Evolutionary conservation across 371 early-diverging fungal genomes (phyloP), one percentile per base, ranked within the genome.

Genomic region (Mucor racemosus): DNA sequence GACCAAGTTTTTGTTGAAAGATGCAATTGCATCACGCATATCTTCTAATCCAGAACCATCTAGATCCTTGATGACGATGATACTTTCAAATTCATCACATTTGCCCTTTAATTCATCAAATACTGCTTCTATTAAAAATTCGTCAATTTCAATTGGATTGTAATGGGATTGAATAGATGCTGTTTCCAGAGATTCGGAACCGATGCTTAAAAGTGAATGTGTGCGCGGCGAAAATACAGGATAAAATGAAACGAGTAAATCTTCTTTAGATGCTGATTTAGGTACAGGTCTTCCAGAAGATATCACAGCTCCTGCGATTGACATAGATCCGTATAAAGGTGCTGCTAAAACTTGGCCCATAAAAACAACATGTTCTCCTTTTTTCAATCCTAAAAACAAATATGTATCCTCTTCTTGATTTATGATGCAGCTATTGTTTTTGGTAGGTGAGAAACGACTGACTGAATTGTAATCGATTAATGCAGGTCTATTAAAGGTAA

Each of bases 141-240:
- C 58, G 34, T 67, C 68, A 0, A 72, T 42, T 13, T 56, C 54
- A 0, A 36, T 14, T 0, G 65, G 19, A 17, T 62, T 17, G 4
- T 40, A 0, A 14, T 57, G 59, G 0, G 42, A 9, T 58, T 11
- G 11, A 13, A 67, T 42, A 7, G 64, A 54, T 5, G 68, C 38
- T 40, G 14, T 26, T 13, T 66, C 68, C 34, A 68, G 41, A 15
- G 40, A 15, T 13, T n/a, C 39, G 10, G 89, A 77, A 66, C 78
- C 68, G 40, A 89, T 73, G 13, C 77, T 77, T 31, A 86, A 71
- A 11, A 89, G 79, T 34, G 90, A 84, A 53, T 88, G 86, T 6
- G 90, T 81, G 38, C 74, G 80, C 0, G 89, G 86, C 15, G 90
- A 88, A 65, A 81, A 87, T 11, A 85, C 77, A 7, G 87, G 81